phyloP scores from a whole-genome alignment of 306 rosid species.

The Alnus rubra region DNA sequence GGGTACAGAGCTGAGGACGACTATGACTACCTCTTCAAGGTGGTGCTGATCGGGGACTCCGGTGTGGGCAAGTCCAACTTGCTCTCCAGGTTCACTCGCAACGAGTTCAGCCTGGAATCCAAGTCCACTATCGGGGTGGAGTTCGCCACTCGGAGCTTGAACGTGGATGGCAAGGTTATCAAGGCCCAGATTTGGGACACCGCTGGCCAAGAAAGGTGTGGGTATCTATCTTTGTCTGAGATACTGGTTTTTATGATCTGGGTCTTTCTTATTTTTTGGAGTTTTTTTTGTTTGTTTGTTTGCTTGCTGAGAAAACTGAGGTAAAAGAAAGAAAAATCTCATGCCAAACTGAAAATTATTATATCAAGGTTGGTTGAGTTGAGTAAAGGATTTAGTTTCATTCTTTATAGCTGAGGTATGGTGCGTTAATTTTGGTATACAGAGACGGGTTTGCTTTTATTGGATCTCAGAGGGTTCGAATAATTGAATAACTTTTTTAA shows the following conservation, averaged over 20 bases:
- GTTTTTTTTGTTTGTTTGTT: constrained; percentile 7
- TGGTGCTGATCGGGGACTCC: constrained; percentile 55
- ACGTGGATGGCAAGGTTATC: constrained; percentile 48
- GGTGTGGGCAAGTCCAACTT: constrained; percentile 61
- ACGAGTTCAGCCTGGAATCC: constrained; percentile 63
- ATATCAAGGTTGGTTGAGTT: constrained; percentile 3
- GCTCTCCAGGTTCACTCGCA: constrained; percentile 59
- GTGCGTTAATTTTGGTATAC: constrained; percentile 8
- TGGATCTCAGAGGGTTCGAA: constrained; percentile 29
- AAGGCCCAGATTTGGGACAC: constrained; percentile 72
- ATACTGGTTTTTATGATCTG: constrained; percentile 22
- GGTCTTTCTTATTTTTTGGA: neutral
- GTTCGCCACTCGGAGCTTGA: constrained; percentile 66
- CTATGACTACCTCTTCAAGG: constrained; percentile 57
- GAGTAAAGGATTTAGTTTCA: neutral
- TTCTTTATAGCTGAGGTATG: neutral
- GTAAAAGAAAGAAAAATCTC: neutral
- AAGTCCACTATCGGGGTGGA: constrained; percentile 66
- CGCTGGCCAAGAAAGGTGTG: constrained; percentile 60
- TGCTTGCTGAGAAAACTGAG: neutral
- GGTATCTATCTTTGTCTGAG: neutral
- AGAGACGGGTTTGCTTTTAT: neutral
- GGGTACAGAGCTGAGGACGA: constrained; percentile 67
- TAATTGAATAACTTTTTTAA: neutral
- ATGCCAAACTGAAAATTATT: neutral